Evolutionary conservation across 1,284 basidiomycete species (phyloP).

Genomic region (Cutaneotrichosporon spelunceum): DNA sequence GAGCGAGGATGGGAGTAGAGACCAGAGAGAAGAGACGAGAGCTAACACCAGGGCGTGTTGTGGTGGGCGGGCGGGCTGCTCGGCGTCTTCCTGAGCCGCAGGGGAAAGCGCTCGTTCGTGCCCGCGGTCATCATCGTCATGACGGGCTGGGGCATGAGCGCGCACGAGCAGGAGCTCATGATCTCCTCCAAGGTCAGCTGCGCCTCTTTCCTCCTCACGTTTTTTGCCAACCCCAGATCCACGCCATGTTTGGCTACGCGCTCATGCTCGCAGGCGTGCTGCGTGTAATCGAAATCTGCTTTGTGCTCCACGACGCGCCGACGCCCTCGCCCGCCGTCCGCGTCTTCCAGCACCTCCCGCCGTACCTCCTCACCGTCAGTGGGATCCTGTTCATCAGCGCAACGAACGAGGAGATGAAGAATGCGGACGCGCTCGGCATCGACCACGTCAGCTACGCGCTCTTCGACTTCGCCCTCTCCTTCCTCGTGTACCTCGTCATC

Average conservation of each 20-base stretch:
- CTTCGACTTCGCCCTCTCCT: conserved; percentile 65
- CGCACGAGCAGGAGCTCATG: conserved; percentile 79
- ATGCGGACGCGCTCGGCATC: conserved; percentile 67
- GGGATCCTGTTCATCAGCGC: conserved; percentile 77
- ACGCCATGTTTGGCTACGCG: conserved; percentile 76
- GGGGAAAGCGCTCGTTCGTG: conserved; percentile 78
- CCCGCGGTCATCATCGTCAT: conserved; percentile 80
- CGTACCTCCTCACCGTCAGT: conserved; percentile 71
- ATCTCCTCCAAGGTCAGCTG: conserved; percentile 68
- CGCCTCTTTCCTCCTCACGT: neutral
- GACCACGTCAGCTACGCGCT: conserved; percentile 76
- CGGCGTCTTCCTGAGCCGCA: conserved; percentile 79
- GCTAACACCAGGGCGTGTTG: conserved; percentile 57
- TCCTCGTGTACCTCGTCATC: conserved; percentile 71
- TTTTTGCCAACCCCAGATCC: conserved; percentile 66
- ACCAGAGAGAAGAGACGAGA: no score
- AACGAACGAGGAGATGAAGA: conserved; percentile 80
- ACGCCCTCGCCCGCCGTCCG: conserved; percentile 48
- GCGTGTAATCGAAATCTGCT: conserved; percentile 83
- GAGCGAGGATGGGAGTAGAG: no score
- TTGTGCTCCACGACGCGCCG: conserved; percentile 56
- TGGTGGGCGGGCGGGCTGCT: conserved; percentile 89
- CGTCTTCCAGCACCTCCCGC: conserved; percentile 77
- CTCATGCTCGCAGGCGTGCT: conserved; percentile 80
- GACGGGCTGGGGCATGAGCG: conserved; percentile 93